phyloP scores from a whole-genome alignment of 176 grass and related monocot genomes.

The Aegilops tauschii region DNA sequence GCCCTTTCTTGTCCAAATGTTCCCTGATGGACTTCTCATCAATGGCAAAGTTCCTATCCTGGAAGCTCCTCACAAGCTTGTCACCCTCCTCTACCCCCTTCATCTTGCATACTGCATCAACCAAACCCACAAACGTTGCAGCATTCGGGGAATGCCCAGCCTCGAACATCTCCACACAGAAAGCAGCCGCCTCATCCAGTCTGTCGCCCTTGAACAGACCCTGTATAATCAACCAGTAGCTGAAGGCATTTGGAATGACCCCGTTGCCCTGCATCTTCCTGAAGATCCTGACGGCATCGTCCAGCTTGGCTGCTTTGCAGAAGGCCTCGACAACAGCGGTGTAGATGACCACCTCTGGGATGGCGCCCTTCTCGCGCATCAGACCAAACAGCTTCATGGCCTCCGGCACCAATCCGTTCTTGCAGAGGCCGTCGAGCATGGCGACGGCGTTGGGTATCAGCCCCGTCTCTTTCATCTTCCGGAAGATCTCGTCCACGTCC shows the following conservation, averaged over 20 bases:
- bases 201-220: slow-evolving; percentile 56
- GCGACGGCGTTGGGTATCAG: slow-evolving; percentile 84
- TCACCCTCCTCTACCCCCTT: slow-evolving; percentile 65
- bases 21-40: slow-evolving; percentile 89
- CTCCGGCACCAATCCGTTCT: slow-evolving; percentile 87
- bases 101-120: slow-evolving; percentile 58
- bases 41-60: slow-evolving; percentile 69
- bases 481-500: slow-evolving; percentile 73
- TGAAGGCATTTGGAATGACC: slow-evolving; percentile 77
- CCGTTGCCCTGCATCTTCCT: slow-evolving; percentile 89
- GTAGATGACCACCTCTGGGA: slow-evolving; percentile 96
- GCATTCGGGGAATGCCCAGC: slow-evolving; percentile 64
- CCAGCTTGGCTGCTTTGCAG: slow-evolving; percentile 62
- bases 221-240: slow-evolving; percentile 68
- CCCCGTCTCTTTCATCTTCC: slow-evolving; percentile 91
- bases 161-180: slow-evolving; percentile 86
- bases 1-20: slow-evolving; percentile 95
- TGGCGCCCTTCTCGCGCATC: slow-evolving; percentile 90
- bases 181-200: slow-evolving; percentile 54
- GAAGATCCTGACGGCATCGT: slow-evolving; percentile 81
- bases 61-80: slow-evolving; percentile 64
- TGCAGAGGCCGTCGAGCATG: slow-evolving; percentile 92
- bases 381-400: slow-evolving; percentile 90
- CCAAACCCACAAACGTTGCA: slow-evolving; percentile 55
- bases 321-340: slow-evolving; percentile 86